A percentile compares a stretch with the other conserved stretches of the same genome.
These are phyloP conservation scores for Trichomonas gallinae DNA, from an alignment of 208 protist genomes.

Conservation along the genomic window DNA sequence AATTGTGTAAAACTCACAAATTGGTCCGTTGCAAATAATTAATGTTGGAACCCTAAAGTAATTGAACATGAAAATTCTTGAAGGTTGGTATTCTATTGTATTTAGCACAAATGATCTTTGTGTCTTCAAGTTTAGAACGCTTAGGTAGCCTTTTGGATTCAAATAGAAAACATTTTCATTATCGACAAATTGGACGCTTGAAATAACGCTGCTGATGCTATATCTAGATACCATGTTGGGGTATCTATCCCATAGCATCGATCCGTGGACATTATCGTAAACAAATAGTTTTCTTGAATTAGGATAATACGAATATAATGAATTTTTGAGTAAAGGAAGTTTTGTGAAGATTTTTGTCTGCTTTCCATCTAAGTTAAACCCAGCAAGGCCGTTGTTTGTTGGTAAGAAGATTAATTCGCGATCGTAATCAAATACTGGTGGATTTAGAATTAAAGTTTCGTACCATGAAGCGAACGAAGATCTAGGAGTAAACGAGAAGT, in stretches of 20 bases:
- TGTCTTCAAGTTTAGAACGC: neutral
- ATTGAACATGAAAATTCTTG: neutral
- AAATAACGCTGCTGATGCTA: neutral
- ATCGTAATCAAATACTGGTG: neutral
- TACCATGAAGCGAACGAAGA: neutral
- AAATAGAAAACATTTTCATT: neutral
- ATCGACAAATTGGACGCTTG: neutral
- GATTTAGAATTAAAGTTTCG: neutral
- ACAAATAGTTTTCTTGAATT: neutral
- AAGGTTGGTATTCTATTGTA: neutral
- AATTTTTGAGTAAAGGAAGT: neutral
- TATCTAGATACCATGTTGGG: neutral
- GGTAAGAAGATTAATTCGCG: neutral
- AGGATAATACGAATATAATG: neutral
- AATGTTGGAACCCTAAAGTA: neutral
- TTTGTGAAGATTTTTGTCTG: neutral
- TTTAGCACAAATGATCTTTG: neutral
- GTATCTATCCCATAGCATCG: neutral
- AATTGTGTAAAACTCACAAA: neutral
- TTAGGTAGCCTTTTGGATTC: neutral
- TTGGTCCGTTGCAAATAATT: neutral
- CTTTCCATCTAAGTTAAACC: neutral
- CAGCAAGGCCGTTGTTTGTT: neutral
- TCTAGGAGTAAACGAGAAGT: neutral
- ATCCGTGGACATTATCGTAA: neutral